Evolutionary conservation across 2,329 filamentous ascomycete genomes (phyloP).

Genomic region (Metarhizium sp.): DNA sequence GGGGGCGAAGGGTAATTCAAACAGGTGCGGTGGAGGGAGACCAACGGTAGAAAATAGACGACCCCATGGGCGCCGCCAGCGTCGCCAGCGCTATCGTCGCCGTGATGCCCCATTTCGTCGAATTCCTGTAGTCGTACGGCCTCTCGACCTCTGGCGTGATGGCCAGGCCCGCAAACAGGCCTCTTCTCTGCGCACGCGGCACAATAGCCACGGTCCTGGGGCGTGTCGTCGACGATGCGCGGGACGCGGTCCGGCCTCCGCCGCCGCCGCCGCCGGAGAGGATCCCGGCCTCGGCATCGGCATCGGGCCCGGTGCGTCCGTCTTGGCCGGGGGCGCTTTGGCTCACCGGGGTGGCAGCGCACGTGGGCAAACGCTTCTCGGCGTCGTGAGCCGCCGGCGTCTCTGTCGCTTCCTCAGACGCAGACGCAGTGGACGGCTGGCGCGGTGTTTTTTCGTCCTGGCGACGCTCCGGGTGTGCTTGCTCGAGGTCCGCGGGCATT

Average conservation of each 20-base stretch:
- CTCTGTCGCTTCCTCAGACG: not conserved
- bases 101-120: conserved; percentile 80
- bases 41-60: conserved; percentile 73
- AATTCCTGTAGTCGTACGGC: conserved; percentile 62
- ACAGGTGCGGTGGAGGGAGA: conserved; percentile 8
- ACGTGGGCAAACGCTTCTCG: not conserved
- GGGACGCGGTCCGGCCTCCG: conserved; percentile 16
- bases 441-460: conserved; percentile 1
- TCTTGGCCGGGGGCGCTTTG: not conserved
- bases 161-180: conserved; percentile 61
- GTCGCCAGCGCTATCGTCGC: conserved; percentile 68
- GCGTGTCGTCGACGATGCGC: conserved; percentile 25
- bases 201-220: conserved; percentile 30
- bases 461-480: not conserved
- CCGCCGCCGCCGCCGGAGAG: not conserved
- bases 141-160: conserved; percentile 71
- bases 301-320: not conserved
- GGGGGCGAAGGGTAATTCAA: no score
- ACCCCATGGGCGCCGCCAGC: conserved; percentile 72
- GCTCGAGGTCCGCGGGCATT: conserved; percentile 3
- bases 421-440: not conserved
- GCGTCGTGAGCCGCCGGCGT: not conserved
- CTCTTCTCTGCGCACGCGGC: conserved; percentile 47
- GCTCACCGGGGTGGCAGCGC: not conserved
- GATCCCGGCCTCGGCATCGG: not conserved